These are phyloP conservation scores for Rhodosporidiobolus sp. DNA, from an alignment of 768 basidiomycete genomes.

Conservation along the genomic window DNA sequence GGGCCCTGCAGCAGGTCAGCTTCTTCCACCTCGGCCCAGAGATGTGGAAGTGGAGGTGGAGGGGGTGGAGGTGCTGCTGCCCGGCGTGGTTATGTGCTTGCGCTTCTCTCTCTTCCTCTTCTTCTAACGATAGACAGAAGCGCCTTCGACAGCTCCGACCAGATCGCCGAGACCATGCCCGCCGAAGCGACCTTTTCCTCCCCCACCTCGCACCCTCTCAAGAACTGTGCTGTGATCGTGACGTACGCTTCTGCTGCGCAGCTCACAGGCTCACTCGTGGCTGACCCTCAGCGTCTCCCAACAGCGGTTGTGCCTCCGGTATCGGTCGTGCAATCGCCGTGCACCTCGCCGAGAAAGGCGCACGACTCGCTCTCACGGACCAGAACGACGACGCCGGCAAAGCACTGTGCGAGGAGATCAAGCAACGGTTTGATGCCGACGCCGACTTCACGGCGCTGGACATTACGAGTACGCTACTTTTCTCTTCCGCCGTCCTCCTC, in stretches of 20 bases:
- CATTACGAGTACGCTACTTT: background rate
- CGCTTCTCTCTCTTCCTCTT: no score
- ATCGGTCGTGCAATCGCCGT: constrained; percentile 27
- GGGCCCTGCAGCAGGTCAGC: no score
- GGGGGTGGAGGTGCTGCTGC: no score
- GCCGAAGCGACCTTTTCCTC: no score
- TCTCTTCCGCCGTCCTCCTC: background rate
- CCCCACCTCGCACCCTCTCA: background rate
- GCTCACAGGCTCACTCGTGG: background rate
- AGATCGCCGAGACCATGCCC: no score
- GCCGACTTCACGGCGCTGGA: constrained; percentile 4
- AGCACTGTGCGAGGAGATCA: constrained; percentile 10
- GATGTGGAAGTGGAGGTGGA: no score
- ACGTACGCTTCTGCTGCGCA: background rate
- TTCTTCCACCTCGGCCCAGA: no score
- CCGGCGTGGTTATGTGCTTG: no score
- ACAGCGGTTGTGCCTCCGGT: constrained; percentile 11
- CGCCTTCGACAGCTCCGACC: no score
- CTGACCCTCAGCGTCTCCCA: background rate
- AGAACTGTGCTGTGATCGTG: constrained; percentile 1
- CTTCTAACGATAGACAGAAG: no score
- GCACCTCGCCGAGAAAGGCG: constrained; percentile 13
- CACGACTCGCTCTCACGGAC: constrained; percentile 26
- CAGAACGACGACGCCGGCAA: constrained; percentile 9
- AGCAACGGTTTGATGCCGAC: background rate